Percentiles rank a stretch among this genome's conserved stretches.
These are phyloP conservation scores for Auricularia sp. DNA, from an alignment of 768 basidiomycete species.

Conservation along the genomic window DNA sequence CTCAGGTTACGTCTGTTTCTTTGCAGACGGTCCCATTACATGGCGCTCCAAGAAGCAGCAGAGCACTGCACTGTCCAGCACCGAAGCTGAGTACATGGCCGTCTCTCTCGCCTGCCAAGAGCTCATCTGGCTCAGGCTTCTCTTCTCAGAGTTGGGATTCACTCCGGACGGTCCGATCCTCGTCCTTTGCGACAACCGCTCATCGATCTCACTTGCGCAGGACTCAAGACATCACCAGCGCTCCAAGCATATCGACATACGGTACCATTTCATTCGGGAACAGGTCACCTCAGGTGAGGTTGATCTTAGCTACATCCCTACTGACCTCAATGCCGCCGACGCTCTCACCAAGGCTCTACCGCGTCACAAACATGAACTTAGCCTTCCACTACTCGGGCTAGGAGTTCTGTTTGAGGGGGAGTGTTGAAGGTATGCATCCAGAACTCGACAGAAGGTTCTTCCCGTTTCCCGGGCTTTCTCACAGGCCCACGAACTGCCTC, in stretches of 20 bases:
- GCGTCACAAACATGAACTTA: neutral
- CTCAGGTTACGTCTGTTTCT: conserved; percentile 14
- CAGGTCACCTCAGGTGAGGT: conserved; percentile 8
- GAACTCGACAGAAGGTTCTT: no score
- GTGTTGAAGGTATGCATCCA: no score
- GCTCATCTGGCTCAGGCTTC: conserved; percentile 6
- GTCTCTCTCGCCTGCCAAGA: conserved; percentile 6
- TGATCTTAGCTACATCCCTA: conserved; percentile 9
- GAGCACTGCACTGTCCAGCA: conserved; percentile 14
- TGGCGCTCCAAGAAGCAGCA: conserved; percentile 15
- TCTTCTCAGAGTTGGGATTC: conserved; percentile 6
- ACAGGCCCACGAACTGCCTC: no score
- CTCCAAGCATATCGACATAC: conserved; percentile 19
- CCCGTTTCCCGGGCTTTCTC: no score
- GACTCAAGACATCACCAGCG: conserved; percentile 13
- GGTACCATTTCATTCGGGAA: conserved; percentile 15
- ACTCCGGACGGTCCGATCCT: neutral
- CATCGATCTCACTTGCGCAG: conserved; percentile 8
- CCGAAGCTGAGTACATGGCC: conserved; percentile 18
- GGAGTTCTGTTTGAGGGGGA: no score
- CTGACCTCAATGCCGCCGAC: conserved; percentile 14
- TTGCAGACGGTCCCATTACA: conserved; percentile 11
- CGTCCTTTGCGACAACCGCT: conserved; percentile 12
- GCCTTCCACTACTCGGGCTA: no score
- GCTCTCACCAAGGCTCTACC: conserved; percentile 14